Evolutionary conservation across 306 rosid genomes (phyloP).

Genomic region (Dalbergia cultrata): DNA sequence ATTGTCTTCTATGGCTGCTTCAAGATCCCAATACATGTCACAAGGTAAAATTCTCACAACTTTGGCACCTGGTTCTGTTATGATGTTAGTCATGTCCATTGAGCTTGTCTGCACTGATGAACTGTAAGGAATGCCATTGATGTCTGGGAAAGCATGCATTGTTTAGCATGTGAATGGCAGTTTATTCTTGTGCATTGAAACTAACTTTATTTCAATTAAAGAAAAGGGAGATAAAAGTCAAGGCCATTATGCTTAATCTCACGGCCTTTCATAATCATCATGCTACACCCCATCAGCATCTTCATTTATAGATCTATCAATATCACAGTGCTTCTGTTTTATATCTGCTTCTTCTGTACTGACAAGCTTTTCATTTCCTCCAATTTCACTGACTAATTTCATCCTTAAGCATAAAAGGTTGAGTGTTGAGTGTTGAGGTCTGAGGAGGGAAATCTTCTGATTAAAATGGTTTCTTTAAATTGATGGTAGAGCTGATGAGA

Average conservation of each 20-base stretch:
- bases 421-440: background rate
- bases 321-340: conserved; percentile 2
- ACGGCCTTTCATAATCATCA: conserved; percentile 1
- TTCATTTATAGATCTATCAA: conserved; percentile 23
- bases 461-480: conserved; percentile 2
- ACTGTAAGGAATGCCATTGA: conserved; percentile 1
- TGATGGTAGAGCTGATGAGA: conserved; percentile 25
- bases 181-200: conserved; percentile 27
- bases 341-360: conserved; percentile 22
- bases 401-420: conserved; percentile 11
- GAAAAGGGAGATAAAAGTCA: conserved; percentile 2
- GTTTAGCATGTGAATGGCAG: conserved; percentile 14
- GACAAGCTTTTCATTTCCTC: conserved; percentile 20
- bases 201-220: conserved; percentile 1
- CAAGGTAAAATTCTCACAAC: conserved; percentile 63
- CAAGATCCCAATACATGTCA: conserved; percentile 90
- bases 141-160: conserved; percentile 30
- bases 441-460: background rate
- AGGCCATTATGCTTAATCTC: conserved; percentile 15
- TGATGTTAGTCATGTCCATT: conserved; percentile 20
- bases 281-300: background rate
- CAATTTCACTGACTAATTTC: conserved; percentile 10
- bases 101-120: conserved; percentile 26
- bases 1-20: conserved; percentile 96
- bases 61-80: conserved; percentile 7